These are phyloP conservation scores for Fusarium sp. DNA, from an alignment of 2,329 filamentous ascomycete species.

Conservation along the genomic window DNA sequence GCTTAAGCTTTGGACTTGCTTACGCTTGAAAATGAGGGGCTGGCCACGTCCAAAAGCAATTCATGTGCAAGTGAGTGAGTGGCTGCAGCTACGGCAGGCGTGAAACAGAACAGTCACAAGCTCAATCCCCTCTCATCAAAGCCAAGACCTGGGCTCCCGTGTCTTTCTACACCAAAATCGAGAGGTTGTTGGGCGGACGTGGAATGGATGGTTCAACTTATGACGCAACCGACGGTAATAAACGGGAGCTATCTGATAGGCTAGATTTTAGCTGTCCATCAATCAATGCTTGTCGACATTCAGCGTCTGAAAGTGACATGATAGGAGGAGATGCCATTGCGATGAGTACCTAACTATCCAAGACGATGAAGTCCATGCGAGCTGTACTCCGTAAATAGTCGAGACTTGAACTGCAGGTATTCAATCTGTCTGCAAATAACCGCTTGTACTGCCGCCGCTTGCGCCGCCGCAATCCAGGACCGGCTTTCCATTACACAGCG, in stretches of 20 bases:
- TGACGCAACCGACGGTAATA: conserved; percentile 17
- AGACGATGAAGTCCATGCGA: not conserved
- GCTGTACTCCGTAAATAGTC: too few relatives aligned
- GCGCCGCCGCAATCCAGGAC: conserved; percentile 7
- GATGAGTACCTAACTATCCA: too few relatives aligned
- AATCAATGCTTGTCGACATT: not conserved
- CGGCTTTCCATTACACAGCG: not conserved
- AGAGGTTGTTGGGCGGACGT: conserved; percentile 6
- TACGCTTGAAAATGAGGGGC: conserved; percentile 26
- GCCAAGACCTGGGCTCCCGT: not conserved
- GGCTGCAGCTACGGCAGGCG: conserved; percentile 28
- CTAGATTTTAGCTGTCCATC: not conserved
- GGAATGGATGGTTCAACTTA: conserved; percentile 14
- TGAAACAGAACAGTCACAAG: not conserved
- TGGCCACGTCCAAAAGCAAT: conserved; percentile 19
- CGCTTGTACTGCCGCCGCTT: not conserved
- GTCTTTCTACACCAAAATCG: not conserved
- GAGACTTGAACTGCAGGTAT: not conserved
- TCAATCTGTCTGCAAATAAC: not conserved
- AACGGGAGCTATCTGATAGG: conserved; percentile 13
- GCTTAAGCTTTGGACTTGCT: conserved; percentile 17
- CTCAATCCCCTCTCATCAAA: not conserved
- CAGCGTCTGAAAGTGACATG: not conserved
- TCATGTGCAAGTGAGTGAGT: conserved; percentile 16
- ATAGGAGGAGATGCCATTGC: not conserved